Base-by-base conservation (phyloP, 176 grass and related monocot genomes). In the Coix lacrymajobi region DNA sequence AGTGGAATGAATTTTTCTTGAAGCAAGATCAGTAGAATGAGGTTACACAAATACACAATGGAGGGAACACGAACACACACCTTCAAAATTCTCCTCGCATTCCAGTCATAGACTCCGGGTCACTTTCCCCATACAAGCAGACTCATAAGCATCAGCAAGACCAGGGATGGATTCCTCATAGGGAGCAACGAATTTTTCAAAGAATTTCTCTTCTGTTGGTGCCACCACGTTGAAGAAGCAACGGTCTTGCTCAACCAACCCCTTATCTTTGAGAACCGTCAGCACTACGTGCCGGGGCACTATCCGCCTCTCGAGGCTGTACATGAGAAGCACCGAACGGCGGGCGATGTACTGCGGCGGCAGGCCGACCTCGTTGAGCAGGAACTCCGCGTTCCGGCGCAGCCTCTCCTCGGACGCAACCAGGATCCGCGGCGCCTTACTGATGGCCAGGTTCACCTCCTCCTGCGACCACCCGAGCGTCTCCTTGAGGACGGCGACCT, bases 241-340 rank as follows among this genome's bases (percentile, higher is more conserved):
- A 37, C 83, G 73, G 32, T 81, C 82, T 73, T 83, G 43, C 48
- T 91, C 88, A 25, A 79, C 63, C 68, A 93, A 74, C 3, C 82
- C 20, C 30, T 25, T 90, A 33, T 73, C 33, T 73, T 93, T 90
- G 72, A 96, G 88, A 20, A 83, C 62, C 77, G 84, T 90, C 43
- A 96, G n/a, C 56, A 96, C 90, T 66, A 71, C 54, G 45, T 93
- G 69, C 66, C 91, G 84, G 31, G 93, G 93, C 70, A 89, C 77
- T 43, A 96, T 72, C 77, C 88, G 79, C 86, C 86, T 75, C 84
- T 96, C 88, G 81, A 96, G 81, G 80, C 90, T 96, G 52, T 83
- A 88, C 85, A 92, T 88, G 37, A 96, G 88, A 61, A 96, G 63
- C 40, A 87, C 68, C 3, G 90, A 92, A 16, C 75, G 69, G 26